Evolutionary conservation across 345 rosid species (phyloP), one percentile per base, ranked within the genome.

Genomic region (Cardamine occulta): DNA sequence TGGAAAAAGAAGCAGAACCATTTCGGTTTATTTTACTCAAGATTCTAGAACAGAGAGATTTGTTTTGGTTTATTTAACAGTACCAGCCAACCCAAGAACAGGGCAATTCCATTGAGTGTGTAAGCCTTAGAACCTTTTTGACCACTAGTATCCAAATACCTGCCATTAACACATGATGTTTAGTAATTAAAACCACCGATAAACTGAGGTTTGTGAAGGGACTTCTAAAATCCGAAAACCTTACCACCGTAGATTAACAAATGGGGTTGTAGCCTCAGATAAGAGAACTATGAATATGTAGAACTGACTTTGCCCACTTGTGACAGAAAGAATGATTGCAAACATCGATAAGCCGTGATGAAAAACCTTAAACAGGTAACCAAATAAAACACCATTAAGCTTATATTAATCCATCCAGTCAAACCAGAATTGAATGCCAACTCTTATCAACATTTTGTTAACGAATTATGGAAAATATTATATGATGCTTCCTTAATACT

Each of bases 31-130:
- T 1, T 40, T 31, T 3, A 5, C 29, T 11, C 40, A 9, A 13
- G 5, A 58, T 23, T 40, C 37, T 47, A 56, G 7, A 71, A 56
- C 28, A 49, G 2, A 47, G n/a, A 58, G 39, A 57, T 57, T 35
- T 35, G 42, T 29, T 57, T 57, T 5, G 35, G 45, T 56, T 40
- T 26, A 29, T 35, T 13, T 32, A 77, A 81, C 82, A 70, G 63
- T 92, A 92, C 94, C 93, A 92, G 80, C 98, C 98, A 93, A 63
- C 88, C 94, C 29, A 88, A 74, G 87, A 93, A 93, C 81, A 90
- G 75, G 45, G 87, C 80, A 44, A 86, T 74, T 39, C 98, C 98
- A 6, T 93, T 93, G 80, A 66, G 77, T 34, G 84, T 53, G 76
- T 87, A 93, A 40, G 85, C 61, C 47, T 72, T 78, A 12, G 94